phyloP scores from a whole-genome alignment of 805 yeast species.

The Millerozyma acaciae region DNA sequence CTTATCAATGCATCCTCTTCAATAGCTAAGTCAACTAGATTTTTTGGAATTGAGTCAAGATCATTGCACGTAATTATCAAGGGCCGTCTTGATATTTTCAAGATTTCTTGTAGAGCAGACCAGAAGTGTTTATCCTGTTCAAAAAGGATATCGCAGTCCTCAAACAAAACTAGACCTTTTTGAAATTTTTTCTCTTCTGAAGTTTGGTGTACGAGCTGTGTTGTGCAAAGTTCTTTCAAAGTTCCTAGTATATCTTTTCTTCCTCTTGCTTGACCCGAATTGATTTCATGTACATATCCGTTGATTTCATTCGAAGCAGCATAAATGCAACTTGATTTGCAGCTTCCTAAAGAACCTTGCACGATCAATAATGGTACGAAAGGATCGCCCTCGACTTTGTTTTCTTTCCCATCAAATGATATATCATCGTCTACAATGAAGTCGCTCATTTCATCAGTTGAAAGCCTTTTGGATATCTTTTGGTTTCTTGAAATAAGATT shows the following conservation, averaged over 20 bases:
- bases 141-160: slow-evolving; percentile 80
- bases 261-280: slow-evolving; percentile 68
- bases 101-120: slow-evolving; percentile 60
- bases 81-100: slow-evolving; percentile 64
- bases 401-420: slow-evolving; percentile 29
- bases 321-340: slow-evolving; percentile 73
- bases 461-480: slow-evolving; percentile 6
- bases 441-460: slow-evolving; percentile 18
- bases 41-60: slow-evolving; percentile 43
- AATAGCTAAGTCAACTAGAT: slow-evolving; percentile 42
- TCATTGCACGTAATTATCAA: slow-evolving; percentile 63
- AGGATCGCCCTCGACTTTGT: slow-evolving; percentile 30
- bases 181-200: slow-evolving; percentile 31
- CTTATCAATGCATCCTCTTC: slow-evolving; percentile 38
- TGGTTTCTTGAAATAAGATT: slow-evolving; percentile 24
- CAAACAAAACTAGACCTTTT: slow-evolving; percentile 71
- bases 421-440: slow-evolving; percentile 40
- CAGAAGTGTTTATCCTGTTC: slow-evolving; percentile 80
- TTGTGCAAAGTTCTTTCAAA: slow-evolving; percentile 77
- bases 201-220: slow-evolving; percentile 62
- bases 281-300: slow-evolving; percentile 79
- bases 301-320: slow-evolving; percentile 57
- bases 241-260: slow-evolving; percentile 63
- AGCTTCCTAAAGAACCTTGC: slow-evolving; percentile 69
- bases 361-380: slow-evolving; percentile 64